Conservation (phyloP, 345 rosid genomes). For the Mangifera indica region DNA sequence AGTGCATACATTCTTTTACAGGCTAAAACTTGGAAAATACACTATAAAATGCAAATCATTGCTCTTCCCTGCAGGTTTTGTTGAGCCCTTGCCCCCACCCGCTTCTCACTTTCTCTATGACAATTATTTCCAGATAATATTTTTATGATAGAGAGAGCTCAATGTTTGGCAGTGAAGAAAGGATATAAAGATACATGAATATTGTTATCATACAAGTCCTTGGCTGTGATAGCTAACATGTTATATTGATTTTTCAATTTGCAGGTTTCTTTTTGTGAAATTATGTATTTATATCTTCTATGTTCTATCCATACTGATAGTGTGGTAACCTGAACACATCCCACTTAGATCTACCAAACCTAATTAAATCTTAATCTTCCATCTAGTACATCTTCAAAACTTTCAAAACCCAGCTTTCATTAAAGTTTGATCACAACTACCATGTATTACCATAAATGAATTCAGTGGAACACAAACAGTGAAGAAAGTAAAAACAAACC, state of each 20-base stretch:
- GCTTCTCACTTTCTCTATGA: neutral
- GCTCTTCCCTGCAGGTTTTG: neutral
- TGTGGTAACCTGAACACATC: neutral
- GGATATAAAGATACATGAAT: neutral
- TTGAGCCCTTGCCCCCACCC: neutral
- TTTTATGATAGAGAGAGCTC: neutral
- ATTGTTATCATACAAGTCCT: neutral
- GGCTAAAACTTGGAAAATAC: neutral
- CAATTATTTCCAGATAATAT: neutral
- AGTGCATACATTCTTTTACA: too few relatives aligned
- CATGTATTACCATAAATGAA: neutral
- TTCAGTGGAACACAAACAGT: slow-evolving; percentile 1
- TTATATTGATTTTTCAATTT: neutral
- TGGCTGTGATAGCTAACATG: too few relatives aligned
- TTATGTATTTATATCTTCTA: neutral
- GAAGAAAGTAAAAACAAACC: slow-evolving; percentile 38
- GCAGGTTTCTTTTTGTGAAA: neutral
- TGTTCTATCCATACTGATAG: neutral
- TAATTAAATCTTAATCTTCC: neutral
- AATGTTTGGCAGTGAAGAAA: neutral
- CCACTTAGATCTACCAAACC: neutral
- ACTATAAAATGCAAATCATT: neutral
- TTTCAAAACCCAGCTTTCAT: neutral
- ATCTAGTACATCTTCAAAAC: neutral
- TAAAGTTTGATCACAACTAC: neutral